phyloP scores from a whole-genome alignment of 805 yeast species.

The Isabelozyma pseudorhagii region DNA sequence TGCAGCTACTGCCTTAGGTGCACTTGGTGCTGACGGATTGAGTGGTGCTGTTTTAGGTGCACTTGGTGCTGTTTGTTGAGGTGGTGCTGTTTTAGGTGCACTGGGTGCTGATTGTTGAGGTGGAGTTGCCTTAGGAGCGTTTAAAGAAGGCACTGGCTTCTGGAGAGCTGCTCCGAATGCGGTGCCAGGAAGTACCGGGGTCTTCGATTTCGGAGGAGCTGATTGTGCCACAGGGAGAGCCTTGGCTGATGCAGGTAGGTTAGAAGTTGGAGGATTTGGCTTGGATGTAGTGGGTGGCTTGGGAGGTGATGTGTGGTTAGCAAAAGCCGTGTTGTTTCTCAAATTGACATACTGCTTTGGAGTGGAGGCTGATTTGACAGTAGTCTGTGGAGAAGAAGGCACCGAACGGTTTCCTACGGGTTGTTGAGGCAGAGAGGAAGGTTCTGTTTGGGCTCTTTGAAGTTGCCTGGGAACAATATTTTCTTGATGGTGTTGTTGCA shows the following conservation, averaged over 20 bases:
- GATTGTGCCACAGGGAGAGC: neutral
- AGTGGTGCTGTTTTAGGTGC: neutral
- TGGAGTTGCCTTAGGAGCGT: neutral
- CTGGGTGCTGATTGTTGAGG: neutral
- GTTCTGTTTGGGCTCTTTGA: neutral
- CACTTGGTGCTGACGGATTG: conserved; percentile 1
- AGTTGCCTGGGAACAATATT: neutral
- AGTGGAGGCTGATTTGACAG: neutral
- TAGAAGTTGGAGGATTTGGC: neutral
- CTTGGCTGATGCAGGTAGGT: neutral
- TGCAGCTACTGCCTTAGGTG: neutral
- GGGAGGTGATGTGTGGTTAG: conserved; percentile 1
- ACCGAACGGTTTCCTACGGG: conserved; percentile 5
- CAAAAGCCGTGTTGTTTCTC: conserved; percentile 18
- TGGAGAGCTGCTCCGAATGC: too few species aligned
- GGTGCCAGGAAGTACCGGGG: neutral
- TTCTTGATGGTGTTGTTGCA: conserved; percentile 2
- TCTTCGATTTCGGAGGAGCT: neutral
- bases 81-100: neutral
- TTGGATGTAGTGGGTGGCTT: neutral
- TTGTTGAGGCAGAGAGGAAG: neutral
- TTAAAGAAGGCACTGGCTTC: too few species aligned
- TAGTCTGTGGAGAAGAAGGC: neutral
- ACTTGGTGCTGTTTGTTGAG: neutral
- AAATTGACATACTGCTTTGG: conserved; percentile 4